Conservation (phyloP, 306 rosid species). For the Luffa aegyptiaca region DNA sequence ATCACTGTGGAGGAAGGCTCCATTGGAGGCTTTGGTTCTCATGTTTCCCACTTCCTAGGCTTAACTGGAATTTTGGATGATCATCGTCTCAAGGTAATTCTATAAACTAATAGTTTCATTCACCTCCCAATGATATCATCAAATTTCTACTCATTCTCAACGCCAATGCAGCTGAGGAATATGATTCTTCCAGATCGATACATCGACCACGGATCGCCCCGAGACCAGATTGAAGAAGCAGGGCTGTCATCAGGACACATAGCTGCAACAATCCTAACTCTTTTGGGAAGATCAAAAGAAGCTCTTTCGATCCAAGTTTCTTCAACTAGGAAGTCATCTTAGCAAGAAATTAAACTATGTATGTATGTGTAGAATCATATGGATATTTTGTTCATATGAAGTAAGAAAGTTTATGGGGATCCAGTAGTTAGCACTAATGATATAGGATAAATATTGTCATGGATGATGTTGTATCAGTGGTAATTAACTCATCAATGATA, state of each 20-base stretch:
- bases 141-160: neutral
- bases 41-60: slow-evolving; percentile 68
- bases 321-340: neutral
- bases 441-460: neutral
- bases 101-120: neutral
- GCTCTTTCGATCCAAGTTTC: slow-evolving; percentile 27
- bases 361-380: neutral
- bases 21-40: slow-evolving; percentile 94
- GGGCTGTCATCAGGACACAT: slow-evolving; percentile 75
- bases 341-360: neutral
- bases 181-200: slow-evolving; percentile 92
- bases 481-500: neutral
- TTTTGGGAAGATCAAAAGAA: slow-evolving; percentile 60
- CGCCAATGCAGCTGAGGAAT: slow-evolving; percentile 54
- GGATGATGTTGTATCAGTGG: neutral
- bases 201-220: slow-evolving; percentile 76
- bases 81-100: slow-evolving; percentile 48
- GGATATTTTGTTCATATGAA: neutral
- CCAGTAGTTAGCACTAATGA: neutral
- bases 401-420: neutral
- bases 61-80: slow-evolving; percentile 74
- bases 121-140: neutral
- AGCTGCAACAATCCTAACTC: slow-evolving; percentile 58
- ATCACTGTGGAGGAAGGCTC: slow-evolving; percentile 85
- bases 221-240: slow-evolving; percentile 56